A percentile compares a stretch with the other conserved stretches of the same genome.
Conservation (phyloP, 352 stramenopile genomes). For the Phytophthora pini region DNA sequence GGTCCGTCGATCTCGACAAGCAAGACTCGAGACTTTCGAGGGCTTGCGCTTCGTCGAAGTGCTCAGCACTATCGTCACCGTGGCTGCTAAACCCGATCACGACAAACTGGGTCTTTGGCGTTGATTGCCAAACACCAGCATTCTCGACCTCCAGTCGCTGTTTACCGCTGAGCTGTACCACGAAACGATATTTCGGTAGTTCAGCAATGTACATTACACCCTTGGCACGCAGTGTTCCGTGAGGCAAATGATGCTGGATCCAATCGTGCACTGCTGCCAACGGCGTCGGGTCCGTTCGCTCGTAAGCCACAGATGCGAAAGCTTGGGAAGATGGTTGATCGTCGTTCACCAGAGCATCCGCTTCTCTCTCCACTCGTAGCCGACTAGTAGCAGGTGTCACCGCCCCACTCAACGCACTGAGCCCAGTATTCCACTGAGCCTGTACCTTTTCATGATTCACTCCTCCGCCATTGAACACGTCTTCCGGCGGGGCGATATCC, state of each 20-base stretch:
- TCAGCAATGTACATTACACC: conserved; percentile 73
- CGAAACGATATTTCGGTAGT: conserved; percentile 62
- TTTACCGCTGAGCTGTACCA: conserved; percentile 77
- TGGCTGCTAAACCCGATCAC: conserved; percentile 56
- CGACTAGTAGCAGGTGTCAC: conserved; percentile 35
- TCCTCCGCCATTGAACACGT: conserved; percentile 47
- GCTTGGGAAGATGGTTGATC: conserved; percentile 1
- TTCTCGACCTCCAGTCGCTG: conserved; percentile 72
- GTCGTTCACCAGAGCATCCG: not conserved
- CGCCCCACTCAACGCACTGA: conserved; percentile 33
- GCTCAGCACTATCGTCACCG: conserved; percentile 1
- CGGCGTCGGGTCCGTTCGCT: conserved; percentile 44
- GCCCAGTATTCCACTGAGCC: conserved; percentile 63
- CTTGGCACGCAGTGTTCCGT: conserved; percentile 59
- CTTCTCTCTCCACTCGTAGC: conserved; percentile 35
- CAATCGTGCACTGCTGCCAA: conserved; percentile 62
- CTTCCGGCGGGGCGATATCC: conserved; percentile 66
- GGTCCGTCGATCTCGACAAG: conserved; percentile 23
- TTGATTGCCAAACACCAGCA: conserved; percentile 57
- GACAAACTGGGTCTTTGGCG: conserved; percentile 75
- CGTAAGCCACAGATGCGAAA: conserved; percentile 60
- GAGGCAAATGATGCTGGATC: conserved; percentile 44
- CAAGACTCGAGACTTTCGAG: conserved; percentile 35
- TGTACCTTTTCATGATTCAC: conserved; percentile 74
- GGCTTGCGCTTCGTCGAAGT: conserved; percentile 44